Evolutionary conservation across 305 asterid genomes (phyloP), one percentile per base, ranked within the genome.

Genomic region (Nicotiana rustica): DNA sequence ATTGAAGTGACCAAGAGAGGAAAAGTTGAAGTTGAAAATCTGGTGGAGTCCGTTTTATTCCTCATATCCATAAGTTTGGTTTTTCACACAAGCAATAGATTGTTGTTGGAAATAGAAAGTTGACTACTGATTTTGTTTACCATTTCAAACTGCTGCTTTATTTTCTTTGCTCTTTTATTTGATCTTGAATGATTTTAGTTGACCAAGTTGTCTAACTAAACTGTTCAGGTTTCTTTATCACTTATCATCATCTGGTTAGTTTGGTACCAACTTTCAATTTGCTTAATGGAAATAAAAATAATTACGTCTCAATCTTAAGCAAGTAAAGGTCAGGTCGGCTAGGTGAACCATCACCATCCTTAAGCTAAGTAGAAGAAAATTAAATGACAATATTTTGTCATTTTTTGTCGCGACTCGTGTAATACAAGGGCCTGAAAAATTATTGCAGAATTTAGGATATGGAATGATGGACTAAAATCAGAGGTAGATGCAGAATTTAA

Each of bases 21-120:
- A 15, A 68, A 47, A 19, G 15, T 62, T 19, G 35, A 62, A 47
- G 38, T 71, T 21, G 61, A 71, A 13, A 71, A 44, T 47, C 10
- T 15, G 15, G 61, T 76, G 10, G 65, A 76, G 4, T 76, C 14
- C 14, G 19, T 76, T 62, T 76, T 2, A 17, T 76, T 75, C 65
- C 13, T 52, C 47, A 29, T 29, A 29, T 52, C 41, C 41, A 4
- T 15, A 76, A 52, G 65, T 76, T 70, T 52, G 47, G 65, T 76
- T 76, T 29, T 29, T 29, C 49, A 76, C 49, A 31, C n/a, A 79
- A 61, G 25, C 47, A 79, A 64, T 44, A 10, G 17, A n/a, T 65
- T 47, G 65, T 64, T 49, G 83, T 49, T 56, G 75, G 60, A 80
- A 80, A 44, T 55, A 65, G 47, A 29, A 80, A 66, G 77, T 80